Evolutionary conservation across 2,329 filamentous ascomycete species (phyloP), one percentile per base, ranked within the genome.

Genomic region (Leptosphaerulina australis): DNA sequence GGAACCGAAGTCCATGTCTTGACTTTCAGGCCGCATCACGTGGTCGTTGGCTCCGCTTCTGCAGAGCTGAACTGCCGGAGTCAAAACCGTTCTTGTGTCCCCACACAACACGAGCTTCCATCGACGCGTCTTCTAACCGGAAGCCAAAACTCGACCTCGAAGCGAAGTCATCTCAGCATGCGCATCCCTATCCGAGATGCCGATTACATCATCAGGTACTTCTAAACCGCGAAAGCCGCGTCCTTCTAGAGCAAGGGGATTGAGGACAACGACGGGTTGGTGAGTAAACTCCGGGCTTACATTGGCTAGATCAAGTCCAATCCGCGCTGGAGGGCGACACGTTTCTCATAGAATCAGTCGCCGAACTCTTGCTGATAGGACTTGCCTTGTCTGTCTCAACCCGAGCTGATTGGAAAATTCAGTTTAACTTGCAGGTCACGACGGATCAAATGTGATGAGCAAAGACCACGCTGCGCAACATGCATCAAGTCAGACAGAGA

Each of bases 381-480:
- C 26, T 25, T 0, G 24, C 11, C n/a, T 3, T 11, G 24, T 9
- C 7, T 17, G 14, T 15, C 22, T 7, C n/a, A 25, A 28, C 17
- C 24, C 6, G 12, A 31, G 49, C 63, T 64, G 47, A 63, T 51
- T 10, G 15, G n/a, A 15, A 22, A 20, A 9, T 22, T 8, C 45
- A 77, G 74, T 55, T 63, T 76, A 34, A 77, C 74, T 11, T 79
- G 77, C 58, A 74, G 76, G 38, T 71, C 71, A 50, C 68, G 79
- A 47, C 75, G 79, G 52, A 77, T 80, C 60, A 81, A 81, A 66
- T 81, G 79, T 59, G 78, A 79, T 55, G 78, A 81, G 64, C 67
- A 67, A 26, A 75, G 72, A 53, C 77, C 76, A 11, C 62, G 69
- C 24, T 79, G 77, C 55, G 71, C 71, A 28, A 74, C 73, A 56